Evolutionary conservation across 192 early-diverging fungal species (phyloP), one percentile per base, ranked within the genome.

Genomic region (Globomyces pollinis-pini): DNA sequence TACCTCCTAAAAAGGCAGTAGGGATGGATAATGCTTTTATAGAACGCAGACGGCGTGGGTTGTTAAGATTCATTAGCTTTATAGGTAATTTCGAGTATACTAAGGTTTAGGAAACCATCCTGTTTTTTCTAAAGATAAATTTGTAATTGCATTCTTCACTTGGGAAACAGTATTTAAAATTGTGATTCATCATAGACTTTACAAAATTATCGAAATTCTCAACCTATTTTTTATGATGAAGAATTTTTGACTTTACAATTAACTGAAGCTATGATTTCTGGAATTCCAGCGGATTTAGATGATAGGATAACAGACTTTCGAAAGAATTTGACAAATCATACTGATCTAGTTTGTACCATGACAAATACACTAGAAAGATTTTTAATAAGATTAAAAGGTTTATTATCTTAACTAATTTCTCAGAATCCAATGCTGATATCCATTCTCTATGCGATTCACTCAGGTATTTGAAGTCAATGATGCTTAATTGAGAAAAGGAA

Each of bases 1-100:
- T 93, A 8, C 93, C 93, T 43, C 93, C 93, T 1, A 96, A 96
- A 63, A 85, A 89, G 42, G 73, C 93, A 49, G 80, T 83, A 72
- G 85, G 90, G 26, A 75, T 73, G 6, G 84, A 91, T 62, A 73
- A 76, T 28, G 56, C 64, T 9, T 91, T 91, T 71, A 60, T 90
- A 56, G 87, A 87, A 52, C 70, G 73, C 44, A 57, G 89, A 50
- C 68, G 88, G 8, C 79, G 84, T 28, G 88, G 84, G 6, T 61
- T 91, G 12, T 71, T 74, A 0, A 67, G 89, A 12, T 91, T 88
- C 57, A 75, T 88, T 51, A 85, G 87, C 64, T 75, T 81, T n/a
- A 61, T 91, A 29, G 77, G 76, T n/a, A n/a, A n/a, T n/a, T n/a
- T n/a, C n/a, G n/a, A n/a, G n/a, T n/a, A n/a, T n/a, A n/a, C n/a